Evolutionary conservation across 106 monocot genomes (phyloP).

Genomic region (Dendrobium huoshanense): DNA sequence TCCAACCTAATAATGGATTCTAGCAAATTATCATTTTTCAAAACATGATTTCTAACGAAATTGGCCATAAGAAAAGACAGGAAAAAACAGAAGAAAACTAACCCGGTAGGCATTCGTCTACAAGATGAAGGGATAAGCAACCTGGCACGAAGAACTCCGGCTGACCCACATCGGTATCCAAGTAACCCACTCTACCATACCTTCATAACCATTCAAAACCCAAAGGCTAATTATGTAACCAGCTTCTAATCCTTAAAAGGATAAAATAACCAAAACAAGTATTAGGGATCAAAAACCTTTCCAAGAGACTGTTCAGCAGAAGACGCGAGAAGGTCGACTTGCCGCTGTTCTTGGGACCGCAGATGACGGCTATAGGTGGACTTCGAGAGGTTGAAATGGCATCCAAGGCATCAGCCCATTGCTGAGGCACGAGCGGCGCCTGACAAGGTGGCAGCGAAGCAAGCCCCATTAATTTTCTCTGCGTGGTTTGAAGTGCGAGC

Average conservation of each 20-base stretch:
- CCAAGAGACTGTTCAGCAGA: slow-evolving; percentile 69
- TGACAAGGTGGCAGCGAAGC: neutral
- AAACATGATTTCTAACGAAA: no score
- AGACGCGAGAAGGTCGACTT: slow-evolving; percentile 90
- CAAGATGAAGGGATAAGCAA: slow-evolving; percentile 59
- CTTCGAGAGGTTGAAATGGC: slow-evolving; percentile 13
- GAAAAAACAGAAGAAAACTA: neutral
- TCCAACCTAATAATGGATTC: neutral
- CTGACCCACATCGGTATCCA: slow-evolving; percentile 90
- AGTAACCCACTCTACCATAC: slow-evolving; percentile 54
- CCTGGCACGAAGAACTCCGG: slow-evolving; percentile 76
- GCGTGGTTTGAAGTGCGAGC: no score
- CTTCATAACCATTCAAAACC: slow-evolving; percentile 20
- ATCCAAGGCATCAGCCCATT: slow-evolving; percentile 53
- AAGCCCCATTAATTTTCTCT: neutral
- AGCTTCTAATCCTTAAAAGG: neutral
- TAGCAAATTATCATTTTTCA: no score
- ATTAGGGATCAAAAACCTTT: slow-evolving; percentile 23
- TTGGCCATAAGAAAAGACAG: neutral
- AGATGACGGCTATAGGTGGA: slow-evolving; percentile 46
- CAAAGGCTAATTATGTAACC: neutral
- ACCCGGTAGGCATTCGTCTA: slow-evolving; percentile 43
- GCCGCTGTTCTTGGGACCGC: slow-evolving; percentile 89
- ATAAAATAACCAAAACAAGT: neutral
- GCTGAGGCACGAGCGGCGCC: slow-evolving; percentile 8